phyloP scores from a whole-genome alignment of 176 grass and related monocot species.

The Typha latifolia region DNA sequence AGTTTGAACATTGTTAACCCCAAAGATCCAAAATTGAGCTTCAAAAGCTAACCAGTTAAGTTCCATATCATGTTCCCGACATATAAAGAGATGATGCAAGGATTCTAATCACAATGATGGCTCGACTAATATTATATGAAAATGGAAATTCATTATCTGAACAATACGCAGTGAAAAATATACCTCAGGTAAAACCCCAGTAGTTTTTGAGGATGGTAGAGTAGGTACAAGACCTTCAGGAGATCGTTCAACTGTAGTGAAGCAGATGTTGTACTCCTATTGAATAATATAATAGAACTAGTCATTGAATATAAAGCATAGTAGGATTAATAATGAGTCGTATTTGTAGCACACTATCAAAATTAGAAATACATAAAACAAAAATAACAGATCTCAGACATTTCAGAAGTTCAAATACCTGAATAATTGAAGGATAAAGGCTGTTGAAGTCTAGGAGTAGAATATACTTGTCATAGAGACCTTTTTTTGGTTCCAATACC shows the following conservation, averaged over 20 bases:
- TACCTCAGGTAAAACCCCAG: slow-evolving; percentile 98
- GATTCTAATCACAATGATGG: too few species aligned
- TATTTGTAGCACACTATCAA: background rate
- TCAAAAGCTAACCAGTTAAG: too few species aligned
- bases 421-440: slow-evolving; percentile 98
- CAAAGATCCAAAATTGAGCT: too few species aligned
- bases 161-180: slow-evolving; percentile 10
- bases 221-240: slow-evolving; percentile 52
- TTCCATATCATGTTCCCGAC: too few species aligned
- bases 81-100: too few species aligned
- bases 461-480: slow-evolving; percentile 95
- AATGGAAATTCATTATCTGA: background rate
- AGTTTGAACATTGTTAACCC: too few species aligned
- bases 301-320: slow-evolving; percentile 12
- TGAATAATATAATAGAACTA: slow-evolving; percentile 12
- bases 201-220: slow-evolving; percentile 77
- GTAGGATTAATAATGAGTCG: background rate
- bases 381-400: background rate
- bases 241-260: slow-evolving; percentile 84
- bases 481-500: slow-evolving; percentile 97
- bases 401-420: slow-evolving; percentile 31
- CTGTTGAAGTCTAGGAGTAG: slow-evolving; percentile 96
- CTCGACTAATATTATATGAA: background rate
- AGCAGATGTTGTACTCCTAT: slow-evolving; percentile 98
- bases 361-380: background rate